phyloP scores from a whole-genome alignment of 2,329 filamentous ascomycete genomes.

The Periconia sp. region DNA sequence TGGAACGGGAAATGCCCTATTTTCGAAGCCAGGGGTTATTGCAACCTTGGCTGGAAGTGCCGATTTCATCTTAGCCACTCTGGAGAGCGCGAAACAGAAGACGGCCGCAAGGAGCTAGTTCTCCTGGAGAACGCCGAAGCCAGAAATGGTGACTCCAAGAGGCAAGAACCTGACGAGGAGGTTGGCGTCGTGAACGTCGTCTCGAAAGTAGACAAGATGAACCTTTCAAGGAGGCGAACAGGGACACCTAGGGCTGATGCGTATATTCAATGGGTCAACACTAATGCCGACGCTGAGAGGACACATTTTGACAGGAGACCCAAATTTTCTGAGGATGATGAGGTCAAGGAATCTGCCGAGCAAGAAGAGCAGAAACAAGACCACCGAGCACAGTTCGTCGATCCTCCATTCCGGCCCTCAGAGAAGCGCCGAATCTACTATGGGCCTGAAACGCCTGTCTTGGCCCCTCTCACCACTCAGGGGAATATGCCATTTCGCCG shows the following conservation, averaged over 20 bases:
- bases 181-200: constrained; percentile 79
- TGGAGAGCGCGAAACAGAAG: constrained; percentile 75
- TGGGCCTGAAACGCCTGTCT: constrained; percentile 85
- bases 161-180: constrained; percentile 50
- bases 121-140: constrained; percentile 64
- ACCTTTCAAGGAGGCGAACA: constrained; percentile 74
- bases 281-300: constrained; percentile 56
- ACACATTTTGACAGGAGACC: constrained; percentile 38
- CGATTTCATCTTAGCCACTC: constrained; percentile 89
- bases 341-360: constrained; percentile 21
- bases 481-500: constrained; percentile 94
- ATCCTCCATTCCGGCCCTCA: constrained; percentile 85
- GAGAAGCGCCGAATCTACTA: constrained; percentile 96
- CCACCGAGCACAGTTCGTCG: constrained; percentile 78
- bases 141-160: constrained; percentile 37
- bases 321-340: constrained; percentile 39
- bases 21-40: constrained; percentile 76
- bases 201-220: constrained; percentile 71
- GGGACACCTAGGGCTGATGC: constrained; percentile 75
- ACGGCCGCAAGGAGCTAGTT: constrained; percentile 83
- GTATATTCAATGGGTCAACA: constrained; percentile 79
- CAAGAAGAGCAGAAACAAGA: constrained; percentile 59
- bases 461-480: constrained; percentile 96
- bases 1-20: constrained; percentile 82
- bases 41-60: constrained; percentile 90